Evolutionary conservation across 768 basidiomycete species (phyloP), one percentile per base, ranked within the genome.

Genomic region (Amanita pallidorosea): DNA sequence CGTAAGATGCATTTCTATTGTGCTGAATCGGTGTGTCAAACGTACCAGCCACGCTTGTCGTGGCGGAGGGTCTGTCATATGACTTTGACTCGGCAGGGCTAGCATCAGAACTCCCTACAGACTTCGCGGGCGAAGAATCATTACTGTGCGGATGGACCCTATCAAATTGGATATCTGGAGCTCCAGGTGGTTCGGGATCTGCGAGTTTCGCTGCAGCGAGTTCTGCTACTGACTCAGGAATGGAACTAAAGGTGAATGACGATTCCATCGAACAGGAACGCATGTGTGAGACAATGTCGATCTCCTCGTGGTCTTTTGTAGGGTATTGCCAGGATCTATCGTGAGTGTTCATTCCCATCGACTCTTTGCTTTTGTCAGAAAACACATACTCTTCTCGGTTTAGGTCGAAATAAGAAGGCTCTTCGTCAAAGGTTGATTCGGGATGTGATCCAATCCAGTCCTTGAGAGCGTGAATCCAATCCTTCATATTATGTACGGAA

Each of bases 391-490:
- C 60, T 48, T 67, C 66, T 54, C 57, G 63, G 51, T 77, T 76
- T 59, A 70, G 62, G 44, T 74, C 73, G 43, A 62, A 62, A 57
- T 68, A 66, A 20, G 73, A 64, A 9, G 79, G 76, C 58, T 84
- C 80, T 40, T 74, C 70, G 52, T 69, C 73, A 13, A 65, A 62
- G 49, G 62, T 67, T 51, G 55, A 56, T 37, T 60, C 55, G 33
- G 69, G 60, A 50, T 84, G 73, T 15, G 67, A 67, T 56, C 79
- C 78, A 35, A 97, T 77, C 91, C 91, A 97, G 51, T 63, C 70
- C 63, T 87, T 86, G 53, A 96, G 59, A 49, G 67, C 67, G 35
- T 67, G 67, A 47, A 95, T 80, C 85, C 90, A 92, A 38, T 80
- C 75, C 61, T 76, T 77, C 72, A 83, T 78, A 15, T 70, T 70